Base-by-base conservation (phyloP, 345 rosid species). In the thale cress (Arabidopsis thaliana) region DNA sequence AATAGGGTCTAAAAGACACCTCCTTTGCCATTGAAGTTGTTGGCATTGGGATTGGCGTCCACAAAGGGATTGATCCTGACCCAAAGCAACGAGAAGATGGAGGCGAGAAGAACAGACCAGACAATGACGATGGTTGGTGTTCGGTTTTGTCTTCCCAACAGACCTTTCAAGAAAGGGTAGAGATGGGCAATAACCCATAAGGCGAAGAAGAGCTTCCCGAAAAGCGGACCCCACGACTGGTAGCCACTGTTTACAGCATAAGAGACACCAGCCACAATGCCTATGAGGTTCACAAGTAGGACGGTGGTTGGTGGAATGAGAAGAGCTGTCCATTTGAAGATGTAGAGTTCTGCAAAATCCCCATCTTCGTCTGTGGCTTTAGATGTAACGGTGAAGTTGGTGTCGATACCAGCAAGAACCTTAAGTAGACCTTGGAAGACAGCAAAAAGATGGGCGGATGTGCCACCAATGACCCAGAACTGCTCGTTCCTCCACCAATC, bases 401-500 rank as follows among this genome's bases (percentile, higher is more conserved):
- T 94, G 63, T 94, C 98, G 5, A 94, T 94, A 33, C 98, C 98
- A 0, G 97, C 98, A 60, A 94, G 97, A 55, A 94, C 98, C 73
- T 94, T 94, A 55, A 95, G 83, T 46, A 95, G 90, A 59, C 99
- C 99, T 78, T 95, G 99, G 87, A 95, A 95, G 72, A 95, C 99
- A 0, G 99, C 99, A 44, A 95, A 95, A 37, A 95, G 93, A 82
- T 95, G 99, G 51, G 99, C 98, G 0, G 99, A 95, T 46, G 99
- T 95, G 30, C 99, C 99, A 48, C 99, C 99, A 3, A 95, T 95
- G 73, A 94, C 98, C 98, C 98, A 94, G 78, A 94, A 94, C 80
- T 94, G 98, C 81, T 94, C 98, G 37, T 94, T 95, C 74, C 99
- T 95, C 99, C 99, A 95, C 99, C 97, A 95, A 74, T 95, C 99